Evolutionary conservation across 192 early-diverging fungal species (phyloP), one percentile per base, ranked within the genome.

Genomic region (Umbelopsis ramanniana): DNA sequence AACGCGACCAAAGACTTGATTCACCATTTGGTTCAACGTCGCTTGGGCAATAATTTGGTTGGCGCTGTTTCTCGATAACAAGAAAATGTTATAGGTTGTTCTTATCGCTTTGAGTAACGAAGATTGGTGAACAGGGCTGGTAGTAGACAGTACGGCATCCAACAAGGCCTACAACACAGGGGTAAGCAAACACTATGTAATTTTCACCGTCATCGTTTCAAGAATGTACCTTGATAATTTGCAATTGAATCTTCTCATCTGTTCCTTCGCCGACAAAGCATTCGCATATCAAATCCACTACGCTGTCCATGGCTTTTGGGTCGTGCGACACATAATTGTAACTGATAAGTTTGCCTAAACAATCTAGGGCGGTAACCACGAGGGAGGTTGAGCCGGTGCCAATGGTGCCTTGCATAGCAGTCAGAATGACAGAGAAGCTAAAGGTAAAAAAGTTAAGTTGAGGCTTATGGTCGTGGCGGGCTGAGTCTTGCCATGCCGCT

Each of bases 21-120:
- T 86, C 19, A 96, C 90, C 91, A 96, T 96, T 79, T 98, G 96
- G 1, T 92, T 91, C 57, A 98, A 72, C 2, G 94, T 92, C 4
- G 89, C 93, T 75, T 96, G 94, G 0, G 95, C 94, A 33, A 98
- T 84, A 29, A 88, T 95, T 85, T 96, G 95, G 43, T 89, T 94
- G 33, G 83, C 83, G 21, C 84, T 82, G 46, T 87, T 88, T 23
- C 88, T 83, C 8, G 92, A 89, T n/a, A 92, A 74, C 69, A 96
- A 81, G 75, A 95, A 98, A 33, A 98, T 93, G 73, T 94, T 95
- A 81, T 92, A 95, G 3, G 91, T 88, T 0, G 94, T 95, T 46
- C 95, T 77, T 33, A 98, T 87, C 4, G 94, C 91, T 22, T 90
- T 87, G 46, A 96, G 82, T 74, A 98, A 80, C 7, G 92, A 79